phyloP scores from a whole-genome alignment of 176 grass and related monocot genomes.

The Cenchrus americanus region DNA sequence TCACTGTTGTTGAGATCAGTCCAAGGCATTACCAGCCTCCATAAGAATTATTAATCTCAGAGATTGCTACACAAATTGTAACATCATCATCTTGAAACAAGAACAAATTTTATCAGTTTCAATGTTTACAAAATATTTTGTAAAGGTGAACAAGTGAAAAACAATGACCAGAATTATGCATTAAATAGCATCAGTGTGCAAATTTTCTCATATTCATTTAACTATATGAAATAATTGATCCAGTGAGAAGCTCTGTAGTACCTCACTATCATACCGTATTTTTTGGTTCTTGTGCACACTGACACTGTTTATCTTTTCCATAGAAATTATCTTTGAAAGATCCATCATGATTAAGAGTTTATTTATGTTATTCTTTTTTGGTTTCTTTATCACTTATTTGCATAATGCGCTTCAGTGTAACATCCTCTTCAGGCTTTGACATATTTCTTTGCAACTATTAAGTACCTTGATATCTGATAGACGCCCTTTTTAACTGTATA shows the following conservation, averaged over 20 bases:
- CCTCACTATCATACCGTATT: too few species aligned
- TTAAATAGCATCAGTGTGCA: neutral
- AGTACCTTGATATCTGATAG: neutral
- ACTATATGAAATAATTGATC: neutral
- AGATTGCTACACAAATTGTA: too few species aligned
- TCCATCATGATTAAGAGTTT: neutral
- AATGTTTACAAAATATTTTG: too few species aligned
- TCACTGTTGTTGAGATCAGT: too few species aligned
- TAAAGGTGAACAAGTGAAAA: too few species aligned
- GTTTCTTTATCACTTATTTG: neutral
- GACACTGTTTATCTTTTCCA: neutral
- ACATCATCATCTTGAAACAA: too few species aligned
- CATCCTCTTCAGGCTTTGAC: neutral
- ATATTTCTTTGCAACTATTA: neutral
- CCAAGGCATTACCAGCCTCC: too few species aligned
- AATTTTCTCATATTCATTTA: neutral
- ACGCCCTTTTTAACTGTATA: neutral
- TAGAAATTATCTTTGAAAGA: neutral
- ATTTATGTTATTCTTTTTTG: neutral
- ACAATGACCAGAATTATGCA: too few species aligned
- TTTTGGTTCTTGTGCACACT: neutral
- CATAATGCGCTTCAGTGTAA: neutral
- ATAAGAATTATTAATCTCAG: too few species aligned
- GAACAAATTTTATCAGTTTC: too few species aligned
- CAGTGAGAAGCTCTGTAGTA: too few species aligned